Evolutionary conservation across 2,329 filamentous ascomycete species (phyloP).

Genomic region (Nemania bipapillata): DNA sequence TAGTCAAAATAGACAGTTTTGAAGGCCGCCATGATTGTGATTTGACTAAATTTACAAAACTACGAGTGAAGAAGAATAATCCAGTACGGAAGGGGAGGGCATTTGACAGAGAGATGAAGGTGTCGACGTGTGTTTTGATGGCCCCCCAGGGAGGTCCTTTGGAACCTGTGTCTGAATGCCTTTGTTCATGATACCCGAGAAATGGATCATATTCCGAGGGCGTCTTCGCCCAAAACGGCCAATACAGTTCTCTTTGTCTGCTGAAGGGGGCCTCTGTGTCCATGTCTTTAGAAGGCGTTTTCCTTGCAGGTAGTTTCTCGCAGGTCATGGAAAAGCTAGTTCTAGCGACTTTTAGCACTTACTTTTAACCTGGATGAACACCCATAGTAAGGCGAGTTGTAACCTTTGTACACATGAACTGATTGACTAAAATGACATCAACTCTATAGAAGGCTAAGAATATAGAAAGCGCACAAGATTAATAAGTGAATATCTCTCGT

Average conservation of each 20-base stretch:
- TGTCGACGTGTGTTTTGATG: conserved; percentile 26
- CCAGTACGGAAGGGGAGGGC: conserved; percentile 12
- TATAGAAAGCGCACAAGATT: neutral
- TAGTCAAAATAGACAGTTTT: conserved; percentile 30
- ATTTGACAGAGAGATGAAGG: conserved; percentile 4
- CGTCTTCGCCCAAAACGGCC: conserved; percentile 40
- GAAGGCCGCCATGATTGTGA: conserved; percentile 35
- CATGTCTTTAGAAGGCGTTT: neutral
- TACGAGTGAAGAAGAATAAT: neutral
- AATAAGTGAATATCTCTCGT: neutral
- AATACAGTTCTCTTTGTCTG: conserved; percentile 25
- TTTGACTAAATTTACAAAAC: conserved; percentile 1
- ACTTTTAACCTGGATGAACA: neutral
- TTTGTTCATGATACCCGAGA: conserved; percentile 42
- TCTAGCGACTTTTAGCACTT: neutral
- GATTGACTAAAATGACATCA: too few species aligned
- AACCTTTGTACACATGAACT: neutral
- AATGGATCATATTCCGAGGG: conserved; percentile 41
- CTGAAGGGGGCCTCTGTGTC: conserved; percentile 18
- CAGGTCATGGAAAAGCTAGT: neutral
- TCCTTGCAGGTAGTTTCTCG: neutral
- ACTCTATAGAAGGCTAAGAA: too few species aligned
- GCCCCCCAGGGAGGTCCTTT: conserved; percentile 23
- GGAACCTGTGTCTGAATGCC: conserved; percentile 43
- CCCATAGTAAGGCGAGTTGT: neutral